These are phyloP conservation scores for Curvularia eragrostidis DNA, from an alignment of 2,329 filamentous ascomycete genomes.

Conservation along the genomic window DNA sequence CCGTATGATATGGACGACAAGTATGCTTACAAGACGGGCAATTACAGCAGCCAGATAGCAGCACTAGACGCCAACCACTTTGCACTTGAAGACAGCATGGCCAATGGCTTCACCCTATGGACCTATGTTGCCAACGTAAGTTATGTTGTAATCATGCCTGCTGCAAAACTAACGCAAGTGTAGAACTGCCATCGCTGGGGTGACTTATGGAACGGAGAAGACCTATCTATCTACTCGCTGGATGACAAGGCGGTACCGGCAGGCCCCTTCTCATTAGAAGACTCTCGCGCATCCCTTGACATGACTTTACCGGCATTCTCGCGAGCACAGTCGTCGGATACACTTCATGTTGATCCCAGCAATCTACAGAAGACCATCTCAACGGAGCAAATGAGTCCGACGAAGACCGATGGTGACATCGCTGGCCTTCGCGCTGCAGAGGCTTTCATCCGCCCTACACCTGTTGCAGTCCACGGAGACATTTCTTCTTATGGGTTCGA, in stretches of 20 bases:
- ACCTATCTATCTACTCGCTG: conserved; percentile 84
- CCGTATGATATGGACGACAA: conserved; percentile 99
- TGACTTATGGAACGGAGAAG: conserved; percentile 97
- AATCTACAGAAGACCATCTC: conserved; percentile 79
- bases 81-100: conserved; percentile 80
- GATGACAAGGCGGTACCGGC: conserved; percentile 73
- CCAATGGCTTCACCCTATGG: conserved; percentile 91
- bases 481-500: conserved; percentile 80
- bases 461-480: conserved; percentile 75
- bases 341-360: conserved; percentile 68
- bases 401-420: conserved; percentile 34
- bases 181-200: conserved; percentile 88
- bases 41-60: conserved; percentile 89
- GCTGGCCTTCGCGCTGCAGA: conserved; percentile 85
- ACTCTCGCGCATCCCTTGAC: conserved; percentile 59
- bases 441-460: conserved; percentile 86
- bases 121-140: conserved; percentile 75
- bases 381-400: conserved; percentile 56
- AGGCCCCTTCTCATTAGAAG: conserved; percentile 58
- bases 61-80: conserved; percentile 97
- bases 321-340: conserved; percentile 57
- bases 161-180: conserved; percentile 21
- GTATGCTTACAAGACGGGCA: conserved; percentile 91
- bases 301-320: conserved; percentile 62
- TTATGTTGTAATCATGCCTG: not conserved